Base-by-base conservation (phyloP, 2,329 filamentous ascomycete species). In the Huntiella bhutanensis region DNA sequence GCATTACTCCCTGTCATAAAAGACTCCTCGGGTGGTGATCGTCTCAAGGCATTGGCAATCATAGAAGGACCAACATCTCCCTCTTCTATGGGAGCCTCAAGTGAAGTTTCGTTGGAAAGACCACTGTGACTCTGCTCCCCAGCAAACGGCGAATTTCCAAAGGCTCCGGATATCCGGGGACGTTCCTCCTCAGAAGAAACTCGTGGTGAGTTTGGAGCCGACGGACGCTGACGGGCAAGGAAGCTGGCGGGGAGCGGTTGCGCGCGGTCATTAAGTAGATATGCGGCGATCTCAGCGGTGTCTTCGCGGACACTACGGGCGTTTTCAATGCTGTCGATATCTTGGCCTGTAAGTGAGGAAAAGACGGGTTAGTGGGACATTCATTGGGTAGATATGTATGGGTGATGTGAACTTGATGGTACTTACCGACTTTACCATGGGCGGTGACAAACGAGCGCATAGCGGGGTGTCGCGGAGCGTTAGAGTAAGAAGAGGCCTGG, bases 271-370 rank as follows among this genome's bases (percentile, higher is more conserved):
- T 79, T 79, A 22, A 94, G 70, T 43, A 84, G 78, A 58, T 87
- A 85, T 13, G 75, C 84, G 38, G 86, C 86, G 48, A 94, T 69
- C 61, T 93, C 84, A 44, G 85, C 83, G 2, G 86, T 92, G 57
- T 91, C 80, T 61, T 91, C 80, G 52, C 86, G 80, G 36, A 94
- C 80, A 53, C 77, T 82, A 49, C 78, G 75, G 33, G 83, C 81
- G 60, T 83, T 82, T 54, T 83, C 75, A 13, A 75, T 71, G 54
- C 75, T 80, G 57, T 88, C 82, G 61, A 73, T 64, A 69, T 73
- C 52, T 37, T 47, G 40, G 44, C 48, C 48, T 49, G 6, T 10
- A 19, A 32, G 19, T 36, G 22, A 40, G 3, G 10, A 40, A 39
- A 15, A 32, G 7, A 22, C 10, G 12, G 4, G 41, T 45, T 45